These are phyloP conservation scores for Yamadazyma sp. DNA, from an alignment of 1,139 yeast species.

Conservation along the genomic window DNA sequence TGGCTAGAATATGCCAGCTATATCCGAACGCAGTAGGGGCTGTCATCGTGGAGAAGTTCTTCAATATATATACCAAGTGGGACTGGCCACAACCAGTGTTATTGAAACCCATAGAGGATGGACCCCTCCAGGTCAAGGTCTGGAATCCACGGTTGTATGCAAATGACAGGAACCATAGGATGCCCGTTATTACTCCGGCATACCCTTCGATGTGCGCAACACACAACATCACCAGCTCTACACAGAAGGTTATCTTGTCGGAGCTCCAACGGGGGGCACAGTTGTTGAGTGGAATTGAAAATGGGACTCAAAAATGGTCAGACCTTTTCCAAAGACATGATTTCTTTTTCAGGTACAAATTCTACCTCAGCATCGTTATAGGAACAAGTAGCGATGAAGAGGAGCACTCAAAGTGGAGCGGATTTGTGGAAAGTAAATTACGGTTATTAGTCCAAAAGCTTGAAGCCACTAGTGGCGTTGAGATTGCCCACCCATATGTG, in stretches of 20 bases:
- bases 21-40: constrained; percentile 97
- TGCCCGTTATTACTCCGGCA: constrained; percentile 99
- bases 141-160: constrained; percentile 95
- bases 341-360: constrained; percentile 80
- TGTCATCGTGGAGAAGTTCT: constrained; percentile 83
- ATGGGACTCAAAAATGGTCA: constrained; percentile 68
- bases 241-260: constrained; percentile 72
- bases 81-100: constrained; percentile 98
- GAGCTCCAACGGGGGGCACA: constrained; percentile 78
- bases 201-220: constrained; percentile 99
- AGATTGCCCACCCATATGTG: constrained; percentile 86
- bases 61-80: constrained; percentile 85
- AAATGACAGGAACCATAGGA: constrained; percentile 82
- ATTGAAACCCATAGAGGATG: constrained; percentile 90
- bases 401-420: constrained; percentile 87
- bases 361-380: constrained; percentile 80
- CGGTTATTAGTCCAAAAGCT: constrained; percentile 79
- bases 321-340: constrained; percentile 76
- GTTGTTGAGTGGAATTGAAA: constrained; percentile 66
- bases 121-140: constrained; percentile 91
- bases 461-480: constrained; percentile 73
- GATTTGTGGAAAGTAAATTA: constrained; percentile 86
- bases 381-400: constrained; percentile 66
- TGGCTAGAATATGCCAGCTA: constrained; percentile 92
- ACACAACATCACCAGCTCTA: constrained; percentile 86